Evolutionary conservation across 2,329 filamentous ascomycete genomes (phyloP).

Genomic region (Fusarium lateritium): DNA sequence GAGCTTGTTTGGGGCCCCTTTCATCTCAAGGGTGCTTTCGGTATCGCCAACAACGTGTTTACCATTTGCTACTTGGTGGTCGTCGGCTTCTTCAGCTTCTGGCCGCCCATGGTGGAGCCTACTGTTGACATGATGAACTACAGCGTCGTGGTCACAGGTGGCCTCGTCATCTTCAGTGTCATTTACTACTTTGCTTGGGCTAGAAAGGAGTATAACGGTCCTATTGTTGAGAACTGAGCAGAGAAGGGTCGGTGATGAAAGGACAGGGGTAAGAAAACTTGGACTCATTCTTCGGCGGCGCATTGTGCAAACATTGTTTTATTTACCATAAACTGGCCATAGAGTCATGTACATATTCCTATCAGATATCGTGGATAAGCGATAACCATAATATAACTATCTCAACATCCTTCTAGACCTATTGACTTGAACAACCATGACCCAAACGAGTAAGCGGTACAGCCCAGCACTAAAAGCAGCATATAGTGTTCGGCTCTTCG

Average conservation of each 20-base stretch:
- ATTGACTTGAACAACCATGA: too few relatives aligned
- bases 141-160: conserved; percentile 61
- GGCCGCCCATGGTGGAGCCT: conserved; percentile 56
- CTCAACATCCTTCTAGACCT: neutral
- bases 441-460: too few relatives aligned
- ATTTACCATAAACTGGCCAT: neutral
- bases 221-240: conserved; percentile 52
- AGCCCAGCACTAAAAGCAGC: too few relatives aligned
- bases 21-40: conserved; percentile 64
- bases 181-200: conserved; percentile 62
- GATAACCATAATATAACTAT: neutral
- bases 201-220: conserved; percentile 62
- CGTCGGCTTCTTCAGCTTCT: conserved; percentile 70
- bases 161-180: conserved; percentile 60
- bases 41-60: conserved; percentile 68
- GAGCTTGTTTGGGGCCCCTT: conserved; percentile 68
- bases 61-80: conserved; percentile 68
- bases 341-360: neutral
- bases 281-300: neutral
- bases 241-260: neutral
- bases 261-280: neutral
- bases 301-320: neutral
- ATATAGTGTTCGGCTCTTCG: too few relatives aligned
- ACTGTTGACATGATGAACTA: conserved; percentile 62
- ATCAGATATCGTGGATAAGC: neutral